These are phyloP conservation scores for Phlyctochytrium arcticum DNA, from an alignment of 192 early-diverging fungal genomes.

Conservation along the genomic window DNA sequence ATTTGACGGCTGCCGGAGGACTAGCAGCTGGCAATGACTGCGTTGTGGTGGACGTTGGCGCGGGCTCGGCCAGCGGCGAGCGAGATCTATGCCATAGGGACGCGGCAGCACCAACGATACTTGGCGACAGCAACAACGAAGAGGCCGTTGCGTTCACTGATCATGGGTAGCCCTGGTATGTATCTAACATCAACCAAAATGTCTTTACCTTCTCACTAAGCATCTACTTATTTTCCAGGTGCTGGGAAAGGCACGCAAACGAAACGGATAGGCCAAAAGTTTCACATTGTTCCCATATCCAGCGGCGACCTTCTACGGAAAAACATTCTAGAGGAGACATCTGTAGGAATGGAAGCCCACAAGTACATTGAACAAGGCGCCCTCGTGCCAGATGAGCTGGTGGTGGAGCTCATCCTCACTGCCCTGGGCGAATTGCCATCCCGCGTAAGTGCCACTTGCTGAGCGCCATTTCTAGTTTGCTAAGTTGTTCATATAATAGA, in stretches of 20 bases:
- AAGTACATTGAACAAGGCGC: slow-evolving; percentile 38
- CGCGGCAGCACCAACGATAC: too few species aligned
- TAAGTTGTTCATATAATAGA: slow-evolving; percentile 20
- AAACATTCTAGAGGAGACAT: slow-evolving; percentile 68
- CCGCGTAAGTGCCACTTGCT: neutral
- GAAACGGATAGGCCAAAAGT: slow-evolving; percentile 63
- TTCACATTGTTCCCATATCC: slow-evolving; percentile 65
- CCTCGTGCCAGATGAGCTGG: slow-evolving; percentile 70
- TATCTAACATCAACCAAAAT: neutral
- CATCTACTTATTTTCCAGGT: too few species aligned
- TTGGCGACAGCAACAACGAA: too few species aligned
- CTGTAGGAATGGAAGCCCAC: slow-evolving; percentile 45
- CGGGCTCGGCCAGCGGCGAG: too few species aligned
- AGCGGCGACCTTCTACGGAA: slow-evolving; percentile 83
- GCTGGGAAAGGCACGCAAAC: slow-evolving; percentile 74
- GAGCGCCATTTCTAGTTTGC: too few species aligned
- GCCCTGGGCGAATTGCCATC: too few species aligned
- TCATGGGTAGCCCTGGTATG: slow-evolving; percentile 24
- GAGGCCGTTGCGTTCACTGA: slow-evolving; percentile 10
- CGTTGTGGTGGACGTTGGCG: too few species aligned
- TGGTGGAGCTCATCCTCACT: slow-evolving; percentile 56
- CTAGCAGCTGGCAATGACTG: too few species aligned
- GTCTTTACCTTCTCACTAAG: too few species aligned
- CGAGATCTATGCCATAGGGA: too few species aligned
- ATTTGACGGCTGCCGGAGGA: too few species aligned